Evolutionary conservation across 495 filamentous ascomycete species (phyloP), one percentile per base, ranked within the genome.

Genomic region (Rusavskia elegans): DNA sequence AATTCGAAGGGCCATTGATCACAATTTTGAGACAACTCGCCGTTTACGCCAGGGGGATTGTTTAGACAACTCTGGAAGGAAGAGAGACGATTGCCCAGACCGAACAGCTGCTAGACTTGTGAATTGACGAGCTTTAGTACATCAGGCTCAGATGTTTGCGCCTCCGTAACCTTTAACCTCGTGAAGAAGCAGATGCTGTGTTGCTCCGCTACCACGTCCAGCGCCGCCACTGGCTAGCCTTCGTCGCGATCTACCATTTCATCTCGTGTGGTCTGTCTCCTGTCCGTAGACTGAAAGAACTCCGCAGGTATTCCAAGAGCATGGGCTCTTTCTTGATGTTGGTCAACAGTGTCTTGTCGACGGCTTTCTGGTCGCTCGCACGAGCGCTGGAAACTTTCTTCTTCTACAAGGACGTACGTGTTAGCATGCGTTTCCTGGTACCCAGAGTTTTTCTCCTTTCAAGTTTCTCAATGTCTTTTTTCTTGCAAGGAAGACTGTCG

Each of bases 221-320:
- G 8, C 16, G 44, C 44, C 44, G 19, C 17, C 16, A 6, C 23
- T 16, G 13, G 19, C 37, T 29, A 16, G 2, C 5, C 5, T 17
- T 14, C 32, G 32, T 35, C 32, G 1, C 32, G 9, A 35, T 10
- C 68, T 88, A 90, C 80, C 82, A 90, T 72, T 83, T 80, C 87
- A 98, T 97, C 78, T 89, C 84, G 71, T 97, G 92, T 71, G 93
- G 92, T 79, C 87, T 85, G 77, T 98, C 92, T 66, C 92, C 90
- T 78, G 87, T 96, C 70, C 87, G 82, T 68, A 97, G 82, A 79
- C 84, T 90, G 82, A 97, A 99, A 62, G 79, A 84, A 69, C 81
- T 84, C 64, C 80, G 79, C 55, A 99, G 84, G 77, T 97, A 97
- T 67, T 81, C 83, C 66, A 80, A 68, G 65, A 99, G 82, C 64